Percentiles rank a stretch among this genome's conserved stretches.
Conservation (phyloP, 768 basidiomycete genomes). For the Tricholomella constricta region DNA sequence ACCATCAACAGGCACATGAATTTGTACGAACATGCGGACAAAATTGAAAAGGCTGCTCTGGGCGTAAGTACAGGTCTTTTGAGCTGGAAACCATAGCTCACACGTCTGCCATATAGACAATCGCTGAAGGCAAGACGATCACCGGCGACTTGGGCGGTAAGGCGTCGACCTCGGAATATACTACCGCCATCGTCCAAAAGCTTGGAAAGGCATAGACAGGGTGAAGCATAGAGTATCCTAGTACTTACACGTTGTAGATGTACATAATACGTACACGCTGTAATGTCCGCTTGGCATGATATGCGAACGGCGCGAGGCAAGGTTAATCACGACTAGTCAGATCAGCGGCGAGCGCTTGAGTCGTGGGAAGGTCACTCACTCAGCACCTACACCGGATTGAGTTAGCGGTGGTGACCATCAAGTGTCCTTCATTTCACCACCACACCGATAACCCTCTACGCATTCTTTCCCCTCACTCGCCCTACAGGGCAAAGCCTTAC, state of each 20-base stretch:
- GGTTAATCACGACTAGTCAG: neutral
- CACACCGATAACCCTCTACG: slow-evolving; percentile 44
- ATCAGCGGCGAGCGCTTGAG: slow-evolving; percentile 3
- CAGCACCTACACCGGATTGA: slow-evolving; percentile 27
- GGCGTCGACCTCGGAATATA: slow-evolving; percentile 87
- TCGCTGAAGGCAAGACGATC: slow-evolving; percentile 93
- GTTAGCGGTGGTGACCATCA: slow-evolving; percentile 36
- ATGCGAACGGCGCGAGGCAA: slow-evolving; percentile 1
- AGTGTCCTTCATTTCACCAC: slow-evolving; percentile 51
- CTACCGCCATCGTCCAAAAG: slow-evolving; percentile 81
- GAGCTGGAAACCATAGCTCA: slow-evolving; percentile 2
- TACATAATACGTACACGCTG: slow-evolving; percentile 9
- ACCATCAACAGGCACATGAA: slow-evolving; percentile 79
- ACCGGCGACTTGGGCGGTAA: slow-evolving; percentile 97
- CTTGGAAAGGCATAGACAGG: slow-evolving; percentile 37
- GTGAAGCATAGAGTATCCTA: slow-evolving; percentile 13
- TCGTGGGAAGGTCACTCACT: slow-evolving; percentile 41
- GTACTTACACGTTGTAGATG: slow-evolving; percentile 5
- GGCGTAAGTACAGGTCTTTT: slow-evolving; percentile 52
- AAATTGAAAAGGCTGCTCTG: slow-evolving; percentile 91
- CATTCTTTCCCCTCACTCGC: slow-evolving; percentile 76
- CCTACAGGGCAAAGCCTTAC: slow-evolving; percentile 81
- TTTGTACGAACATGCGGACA: slow-evolving; percentile 76
- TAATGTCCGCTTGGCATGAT: slow-evolving; percentile 7
- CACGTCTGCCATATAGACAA: slow-evolving; percentile 62